Conservation (phyloP, 2,329 filamentous ascomycete genomes). For the Uncinocarpus reesii region DNA sequence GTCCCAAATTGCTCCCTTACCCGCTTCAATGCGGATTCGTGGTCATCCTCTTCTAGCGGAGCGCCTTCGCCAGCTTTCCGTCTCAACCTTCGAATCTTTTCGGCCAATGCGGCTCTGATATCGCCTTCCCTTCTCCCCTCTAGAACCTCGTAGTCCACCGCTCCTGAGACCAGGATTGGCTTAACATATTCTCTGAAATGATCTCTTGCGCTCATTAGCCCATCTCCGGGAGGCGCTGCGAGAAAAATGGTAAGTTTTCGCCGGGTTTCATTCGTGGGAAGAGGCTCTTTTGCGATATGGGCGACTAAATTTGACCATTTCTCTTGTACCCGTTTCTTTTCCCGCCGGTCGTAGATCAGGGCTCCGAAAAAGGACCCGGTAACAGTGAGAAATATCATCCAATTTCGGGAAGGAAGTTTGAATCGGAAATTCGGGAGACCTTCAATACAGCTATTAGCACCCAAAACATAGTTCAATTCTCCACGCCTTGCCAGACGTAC, state of each 20-base stretch:
- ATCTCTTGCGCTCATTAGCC: conserved; percentile 72
- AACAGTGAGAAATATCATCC: conserved; percentile 86
- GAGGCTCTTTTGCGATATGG: conserved; percentile 66
- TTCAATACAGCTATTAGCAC: conserved; percentile 23
- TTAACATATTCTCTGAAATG: conserved; percentile 96
- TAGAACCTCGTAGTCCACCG: conserved; percentile 90
- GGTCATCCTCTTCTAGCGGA: conserved; percentile 35
- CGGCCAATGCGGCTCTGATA: conserved; percentile 73
- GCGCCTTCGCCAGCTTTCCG: conserved; percentile 50
- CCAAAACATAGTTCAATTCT: not conserved
- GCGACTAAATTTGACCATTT: conserved; percentile 82
- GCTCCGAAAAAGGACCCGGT: conserved; percentile 67
- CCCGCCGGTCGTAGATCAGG: conserved; percentile 81
- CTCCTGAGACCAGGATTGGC: conserved; percentile 77
- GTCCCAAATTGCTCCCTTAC: conserved; percentile 58
- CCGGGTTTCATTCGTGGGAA: conserved; percentile 63
- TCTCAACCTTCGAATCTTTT: conserved; percentile 62
- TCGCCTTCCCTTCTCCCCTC: conserved; percentile 91
- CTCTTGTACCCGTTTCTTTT: conserved; percentile 73
- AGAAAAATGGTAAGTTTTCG: conserved; percentile 80
- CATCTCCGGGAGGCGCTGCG: conserved; percentile 75
- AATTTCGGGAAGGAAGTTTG: conserved; percentile 87
- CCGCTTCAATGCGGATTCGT: conserved; percentile 52
- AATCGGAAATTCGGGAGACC: conserved; percentile 74
- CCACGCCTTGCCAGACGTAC: conserved; percentile 1